These are phyloP conservation scores for Alternaria rosae DNA, from an alignment of 2,329 filamentous ascomycete genomes.

Conservation along the genomic window DNA sequence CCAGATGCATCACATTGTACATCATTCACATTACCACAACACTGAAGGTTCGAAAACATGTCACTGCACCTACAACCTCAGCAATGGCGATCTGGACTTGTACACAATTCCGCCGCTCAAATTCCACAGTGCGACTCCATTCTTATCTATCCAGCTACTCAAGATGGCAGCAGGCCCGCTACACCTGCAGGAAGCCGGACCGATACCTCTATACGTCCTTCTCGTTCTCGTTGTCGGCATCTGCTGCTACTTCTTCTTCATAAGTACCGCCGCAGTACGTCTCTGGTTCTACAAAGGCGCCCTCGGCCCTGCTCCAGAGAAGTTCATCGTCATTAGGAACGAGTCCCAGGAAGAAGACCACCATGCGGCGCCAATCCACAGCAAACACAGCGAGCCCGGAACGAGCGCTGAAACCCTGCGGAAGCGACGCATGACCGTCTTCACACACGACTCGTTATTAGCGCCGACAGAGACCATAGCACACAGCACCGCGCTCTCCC, in stretches of 20 bases:
- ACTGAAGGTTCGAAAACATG: background rate
- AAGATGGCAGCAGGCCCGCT: background rate
- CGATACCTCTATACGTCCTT: conserved; percentile 22
- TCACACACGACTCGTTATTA: background rate
- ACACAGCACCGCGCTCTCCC: conserved; percentile 1
- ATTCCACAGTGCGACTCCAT: background rate
- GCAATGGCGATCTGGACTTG: background rate
- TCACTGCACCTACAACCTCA: background rate
- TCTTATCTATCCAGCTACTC: background rate
- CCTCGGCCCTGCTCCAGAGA: conserved; percentile 25
- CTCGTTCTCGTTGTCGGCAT: conserved; percentile 23
- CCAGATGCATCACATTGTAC: too few relatives aligned
- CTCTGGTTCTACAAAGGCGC: conserved; percentile 38
- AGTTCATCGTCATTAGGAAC: conserved; percentile 27
- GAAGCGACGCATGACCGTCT: conserved; percentile 1
- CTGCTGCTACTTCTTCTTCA: conserved; percentile 28
- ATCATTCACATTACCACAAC: background rate
- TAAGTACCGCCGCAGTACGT: conserved; percentile 28
- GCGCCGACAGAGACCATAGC: background rate
- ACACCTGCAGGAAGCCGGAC: background rate
- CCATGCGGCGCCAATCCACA: background rate
- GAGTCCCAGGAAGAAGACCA: background rate
- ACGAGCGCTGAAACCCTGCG: background rate
- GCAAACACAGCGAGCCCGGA: background rate
- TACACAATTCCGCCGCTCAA: background rate